A percentile compares a stretch with the other conserved stretches of the same genome.
These are phyloP conservation scores for Penicillium lividum DNA, from an alignment of 495 filamentous ascomycete species.

Conservation along the genomic window DNA sequence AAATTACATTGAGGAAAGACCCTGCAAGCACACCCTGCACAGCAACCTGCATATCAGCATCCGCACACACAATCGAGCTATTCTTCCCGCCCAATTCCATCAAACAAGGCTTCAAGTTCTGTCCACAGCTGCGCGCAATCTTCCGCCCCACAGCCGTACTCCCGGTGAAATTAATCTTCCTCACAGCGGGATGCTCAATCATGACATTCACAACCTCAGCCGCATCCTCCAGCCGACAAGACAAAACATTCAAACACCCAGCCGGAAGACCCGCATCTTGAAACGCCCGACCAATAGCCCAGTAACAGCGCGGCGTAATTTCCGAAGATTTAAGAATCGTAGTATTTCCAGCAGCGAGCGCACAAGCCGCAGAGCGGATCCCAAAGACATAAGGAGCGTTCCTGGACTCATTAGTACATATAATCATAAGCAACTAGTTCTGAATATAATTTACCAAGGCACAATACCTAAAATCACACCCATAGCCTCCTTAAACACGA, in stretches of 20 bases:
- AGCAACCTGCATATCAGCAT: constrained; percentile 56
- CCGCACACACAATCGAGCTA: constrained; percentile 57
- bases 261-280: constrained; percentile 69
- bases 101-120: constrained; percentile 58
- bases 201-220: constrained; percentile 55
- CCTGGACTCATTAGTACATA: constrained; percentile 33
- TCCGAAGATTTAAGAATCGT: constrained; percentile 76
- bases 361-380: constrained; percentile 67
- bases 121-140: constrained; percentile 53
- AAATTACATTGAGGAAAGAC: constrained; percentile 50
- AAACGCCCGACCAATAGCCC: constrained; percentile 66
- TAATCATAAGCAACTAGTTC: neutral
- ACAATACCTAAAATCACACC: constrained; percentile 81
- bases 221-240: constrained; percentile 53
- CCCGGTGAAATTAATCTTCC: constrained; percentile 65
- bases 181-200: constrained; percentile 56
- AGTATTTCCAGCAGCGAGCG: constrained; percentile 81
- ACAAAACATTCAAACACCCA: constrained; percentile 56
- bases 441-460: constrained; percentile 61
- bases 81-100: constrained; percentile 67
- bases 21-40: constrained; percentile 51
- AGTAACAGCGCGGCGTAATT: constrained; percentile 69
- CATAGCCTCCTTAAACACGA: constrained; percentile 76
- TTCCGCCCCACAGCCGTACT: constrained; percentile 58
- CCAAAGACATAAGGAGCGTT: constrained; percentile 67